Conservation (phyloP, 1,284 basidiomycete genomes). For the Naganishia albida region DNA sequence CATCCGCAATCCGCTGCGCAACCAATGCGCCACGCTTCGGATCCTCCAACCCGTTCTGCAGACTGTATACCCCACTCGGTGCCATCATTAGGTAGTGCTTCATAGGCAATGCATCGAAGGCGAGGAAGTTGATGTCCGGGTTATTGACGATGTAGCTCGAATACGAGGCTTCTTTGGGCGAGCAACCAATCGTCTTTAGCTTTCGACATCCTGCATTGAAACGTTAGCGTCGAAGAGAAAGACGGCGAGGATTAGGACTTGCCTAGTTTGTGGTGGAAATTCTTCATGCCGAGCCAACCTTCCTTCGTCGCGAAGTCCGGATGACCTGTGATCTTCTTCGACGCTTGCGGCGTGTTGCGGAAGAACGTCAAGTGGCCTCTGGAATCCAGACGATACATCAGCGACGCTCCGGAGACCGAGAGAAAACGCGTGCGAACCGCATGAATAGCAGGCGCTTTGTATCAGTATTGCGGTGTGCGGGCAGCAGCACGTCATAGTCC, state of each 20-base stretch:
- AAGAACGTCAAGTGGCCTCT: constrained; percentile 18
- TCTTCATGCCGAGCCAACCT: constrained; percentile 14
- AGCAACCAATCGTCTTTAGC: constrained; percentile 16
- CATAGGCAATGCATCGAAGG: constrained; percentile 18
- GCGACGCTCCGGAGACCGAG: background rate
- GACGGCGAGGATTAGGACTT: background rate
- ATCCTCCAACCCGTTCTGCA: constrained; percentile 6
- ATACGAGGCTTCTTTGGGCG: constrained; percentile 19
- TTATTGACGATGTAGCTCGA: constrained; percentile 24
- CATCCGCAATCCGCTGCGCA: constrained; percentile 6
- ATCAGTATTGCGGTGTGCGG: constrained; percentile 15
- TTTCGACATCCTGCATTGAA: constrained; percentile 1
- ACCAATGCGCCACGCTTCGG: constrained; percentile 1
- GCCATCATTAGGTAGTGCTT: constrained; percentile 19
- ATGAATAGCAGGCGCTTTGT: constrained; percentile 18
- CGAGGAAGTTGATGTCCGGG: constrained; percentile 16
- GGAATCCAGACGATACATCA: background rate
- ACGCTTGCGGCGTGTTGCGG: constrained; percentile 14
- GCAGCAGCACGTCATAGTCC: constrained; percentile 20
- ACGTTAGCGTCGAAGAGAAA: background rate
- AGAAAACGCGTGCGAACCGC: background rate
- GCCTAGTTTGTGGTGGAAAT: constrained; percentile 16
- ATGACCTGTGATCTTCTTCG: constrained; percentile 16
- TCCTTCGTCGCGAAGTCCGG: constrained; percentile 21
- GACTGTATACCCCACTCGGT: background rate